These are phyloP conservation scores for Kalaharituber pfeilii DNA, from an alignment of 2,329 filamentous ascomycete species.

Conservation along the genomic window DNA sequence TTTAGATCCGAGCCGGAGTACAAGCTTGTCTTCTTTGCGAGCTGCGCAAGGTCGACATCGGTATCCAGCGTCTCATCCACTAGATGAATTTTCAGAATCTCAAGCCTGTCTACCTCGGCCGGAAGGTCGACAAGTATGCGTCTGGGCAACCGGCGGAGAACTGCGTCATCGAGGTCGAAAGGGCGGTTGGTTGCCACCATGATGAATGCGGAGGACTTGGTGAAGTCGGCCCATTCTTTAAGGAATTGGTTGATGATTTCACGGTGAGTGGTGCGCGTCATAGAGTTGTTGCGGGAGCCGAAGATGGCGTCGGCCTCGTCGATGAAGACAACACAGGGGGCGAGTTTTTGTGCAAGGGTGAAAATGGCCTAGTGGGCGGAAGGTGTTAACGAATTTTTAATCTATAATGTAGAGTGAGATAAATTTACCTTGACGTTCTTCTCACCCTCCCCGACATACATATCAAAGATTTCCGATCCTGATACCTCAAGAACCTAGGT, in stretches of 20 bases:
- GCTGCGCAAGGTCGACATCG: constrained; percentile 41
- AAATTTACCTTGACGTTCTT: constrained; percentile 56
- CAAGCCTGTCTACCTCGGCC: constrained; percentile 38
- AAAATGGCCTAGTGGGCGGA: constrained; percentile 49
- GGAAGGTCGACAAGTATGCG: constrained; percentile 22
- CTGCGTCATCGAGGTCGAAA: constrained; percentile 81
- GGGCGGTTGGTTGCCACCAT: constrained; percentile 96
- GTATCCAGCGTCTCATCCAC: constrained; percentile 46
- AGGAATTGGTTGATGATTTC: constrained; percentile 95
- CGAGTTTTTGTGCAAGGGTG: constrained; percentile 72
- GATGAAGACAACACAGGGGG: constrained; percentile 86
- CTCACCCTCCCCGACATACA: constrained; percentile 89
- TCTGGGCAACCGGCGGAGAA: constrained; percentile 37
- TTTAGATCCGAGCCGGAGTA: constrained; percentile 76
- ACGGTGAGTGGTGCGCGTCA: constrained; percentile 49
- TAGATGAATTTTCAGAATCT: constrained; percentile 56
- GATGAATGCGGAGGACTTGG: constrained; percentile 69
- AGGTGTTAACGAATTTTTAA: background rate
- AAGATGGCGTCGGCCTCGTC: constrained; percentile 93
- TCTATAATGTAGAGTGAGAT: background rate
- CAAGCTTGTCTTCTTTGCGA: constrained; percentile 52
- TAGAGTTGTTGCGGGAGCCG: constrained; percentile 51
- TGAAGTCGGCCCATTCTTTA: constrained; percentile 90
- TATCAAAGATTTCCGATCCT: constrained; percentile 83
- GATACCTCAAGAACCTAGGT: constrained; percentile 68